phyloP scores from a whole-genome alignment of 164 flowering plant species.

The Macadamia integrifolia region DNA sequence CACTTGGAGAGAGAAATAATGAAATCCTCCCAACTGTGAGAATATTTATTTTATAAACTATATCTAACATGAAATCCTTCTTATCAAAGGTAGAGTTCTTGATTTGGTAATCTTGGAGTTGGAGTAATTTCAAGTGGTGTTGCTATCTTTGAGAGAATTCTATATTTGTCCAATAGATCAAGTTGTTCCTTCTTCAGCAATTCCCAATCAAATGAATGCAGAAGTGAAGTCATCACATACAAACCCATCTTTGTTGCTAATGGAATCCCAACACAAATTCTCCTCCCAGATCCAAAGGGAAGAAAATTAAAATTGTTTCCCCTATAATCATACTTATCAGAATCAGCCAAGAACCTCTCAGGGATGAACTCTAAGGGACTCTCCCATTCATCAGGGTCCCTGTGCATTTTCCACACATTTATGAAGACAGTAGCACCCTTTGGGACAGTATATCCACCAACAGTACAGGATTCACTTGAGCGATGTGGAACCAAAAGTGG shows the following conservation, averaged over 20 bases:
- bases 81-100: too few relatives aligned
- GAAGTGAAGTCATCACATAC: constrained; percentile 18
- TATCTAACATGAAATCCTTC: too few relatives aligned
- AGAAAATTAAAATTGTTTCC: constrained; percentile 19
- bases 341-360: neutral
- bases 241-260: constrained; percentile 25
- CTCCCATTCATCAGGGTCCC: too few relatives aligned
- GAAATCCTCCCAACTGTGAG: too few relatives aligned
- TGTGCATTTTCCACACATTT: neutral
- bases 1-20: too few relatives aligned
- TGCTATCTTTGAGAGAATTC: constrained; percentile 27
- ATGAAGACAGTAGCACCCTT: neutral
- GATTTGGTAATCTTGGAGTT: too few relatives aligned
- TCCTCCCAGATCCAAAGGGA: constrained; percentile 40
- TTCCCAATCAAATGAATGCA: constrained; percentile 33
- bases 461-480: neutral
- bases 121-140: too few relatives aligned
- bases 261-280: constrained; percentile 29
- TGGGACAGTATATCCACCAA: neutral
- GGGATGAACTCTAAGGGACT: neutral
- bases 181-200: constrained; percentile 12
- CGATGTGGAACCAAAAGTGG: neutral
- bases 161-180: constrained; percentile 26
- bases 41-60: too few relatives aligned
- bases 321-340: neutral